A percentile compares a stretch with the other conserved stretches of the same genome.
Conservation (phyloP, 805 yeast species). For the Myxozyma melibiosi region DNA sequence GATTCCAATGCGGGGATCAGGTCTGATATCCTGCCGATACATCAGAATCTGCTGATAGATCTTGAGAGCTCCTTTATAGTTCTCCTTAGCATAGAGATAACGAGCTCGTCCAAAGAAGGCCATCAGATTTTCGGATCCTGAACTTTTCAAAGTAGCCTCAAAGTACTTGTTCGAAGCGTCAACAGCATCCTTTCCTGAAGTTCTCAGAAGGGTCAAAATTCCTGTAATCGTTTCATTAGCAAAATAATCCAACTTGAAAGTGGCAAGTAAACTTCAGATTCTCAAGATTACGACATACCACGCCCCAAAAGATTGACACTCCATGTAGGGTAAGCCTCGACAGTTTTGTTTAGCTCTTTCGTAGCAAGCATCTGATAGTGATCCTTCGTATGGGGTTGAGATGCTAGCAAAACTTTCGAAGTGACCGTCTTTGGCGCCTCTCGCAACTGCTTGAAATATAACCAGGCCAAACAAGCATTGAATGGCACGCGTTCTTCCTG, state of each 20-base stretch:
- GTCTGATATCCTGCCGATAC: conserved; percentile 69
- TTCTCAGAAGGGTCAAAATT: conserved; percentile 50
- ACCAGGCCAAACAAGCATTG: conserved; percentile 73
- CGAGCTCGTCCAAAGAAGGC: conserved; percentile 88
- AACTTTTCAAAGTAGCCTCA: conserved; percentile 56
- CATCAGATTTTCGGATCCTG: conserved; percentile 64
- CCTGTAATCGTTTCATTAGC: conserved; percentile 38
- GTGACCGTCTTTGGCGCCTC: conserved; percentile 35
- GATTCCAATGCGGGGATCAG: conserved; percentile 93
- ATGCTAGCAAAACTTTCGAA: conserved; percentile 3
- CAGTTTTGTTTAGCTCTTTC: conserved; percentile 50
- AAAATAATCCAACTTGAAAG: neutral
- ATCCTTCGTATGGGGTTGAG: conserved; percentile 37
- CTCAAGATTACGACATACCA: conserved; percentile 41
- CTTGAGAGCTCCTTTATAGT: conserved; percentile 72
- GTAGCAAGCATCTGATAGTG: conserved; percentile 48
- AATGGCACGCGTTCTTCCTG: conserved; percentile 54
- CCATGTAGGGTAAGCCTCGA: conserved; percentile 50
- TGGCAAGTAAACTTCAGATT: no score
- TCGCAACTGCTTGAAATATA: conserved; percentile 46
- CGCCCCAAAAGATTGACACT: conserved; percentile 62
- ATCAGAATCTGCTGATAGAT: conserved; percentile 80
- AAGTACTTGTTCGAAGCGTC: conserved; percentile 73
- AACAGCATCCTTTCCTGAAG: conserved; percentile 54
- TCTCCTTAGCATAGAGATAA: conserved; percentile 67